A percentile compares a stretch with the other conserved stretches of the same genome.
Conservation (phyloP, 2,329 filamentous ascomycete genomes). For the Stagonosporopsis rhizophila region DNA sequence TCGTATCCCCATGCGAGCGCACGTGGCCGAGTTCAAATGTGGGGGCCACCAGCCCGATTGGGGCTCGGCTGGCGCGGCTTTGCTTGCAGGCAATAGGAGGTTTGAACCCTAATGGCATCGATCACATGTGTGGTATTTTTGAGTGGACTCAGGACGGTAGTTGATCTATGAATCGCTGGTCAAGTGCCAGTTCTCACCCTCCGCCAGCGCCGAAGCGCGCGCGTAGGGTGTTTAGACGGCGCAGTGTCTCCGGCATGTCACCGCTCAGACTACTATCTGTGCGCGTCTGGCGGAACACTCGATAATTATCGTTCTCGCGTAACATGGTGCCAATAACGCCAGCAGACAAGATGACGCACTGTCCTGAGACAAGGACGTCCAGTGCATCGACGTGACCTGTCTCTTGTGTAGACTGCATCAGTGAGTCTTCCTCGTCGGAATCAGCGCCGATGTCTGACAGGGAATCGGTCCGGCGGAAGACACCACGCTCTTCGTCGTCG, state of each 20-base stretch:
- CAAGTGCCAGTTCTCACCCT: slow-evolving; percentile 29
- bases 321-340: slow-evolving; percentile 51
- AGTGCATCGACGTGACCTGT: slow-evolving; percentile 43
- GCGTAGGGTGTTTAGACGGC: slow-evolving; percentile 44
- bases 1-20: slow-evolving; percentile 7
- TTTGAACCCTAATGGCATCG: neutral
- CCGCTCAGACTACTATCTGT: slow-evolving; percentile 35
- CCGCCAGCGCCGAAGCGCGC: slow-evolving; percentile 44
- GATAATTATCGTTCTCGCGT: slow-evolving; percentile 51
- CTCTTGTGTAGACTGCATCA: slow-evolving; percentile 40
- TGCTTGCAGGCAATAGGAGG: neutral
- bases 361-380: slow-evolving; percentile 56
- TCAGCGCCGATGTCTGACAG: slow-evolving; percentile 51
- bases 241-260: slow-evolving; percentile 43
- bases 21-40: slow-evolving; percentile 10
- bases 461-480: slow-evolving; percentile 52
- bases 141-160: neutral
- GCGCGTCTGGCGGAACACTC: slow-evolving; percentile 41
- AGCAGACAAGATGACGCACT: slow-evolving; percentile 56
- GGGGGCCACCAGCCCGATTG: neutral
- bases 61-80: neutral
- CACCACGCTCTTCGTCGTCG: slow-evolving; percentile 66
- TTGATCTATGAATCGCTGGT: neutral
- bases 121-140: neutral
- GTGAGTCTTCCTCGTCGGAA: slow-evolving; percentile 43